These are phyloP conservation scores for Fagus sylvatica DNA, from an alignment of 306 rosid genomes.

Conservation along the genomic window DNA sequence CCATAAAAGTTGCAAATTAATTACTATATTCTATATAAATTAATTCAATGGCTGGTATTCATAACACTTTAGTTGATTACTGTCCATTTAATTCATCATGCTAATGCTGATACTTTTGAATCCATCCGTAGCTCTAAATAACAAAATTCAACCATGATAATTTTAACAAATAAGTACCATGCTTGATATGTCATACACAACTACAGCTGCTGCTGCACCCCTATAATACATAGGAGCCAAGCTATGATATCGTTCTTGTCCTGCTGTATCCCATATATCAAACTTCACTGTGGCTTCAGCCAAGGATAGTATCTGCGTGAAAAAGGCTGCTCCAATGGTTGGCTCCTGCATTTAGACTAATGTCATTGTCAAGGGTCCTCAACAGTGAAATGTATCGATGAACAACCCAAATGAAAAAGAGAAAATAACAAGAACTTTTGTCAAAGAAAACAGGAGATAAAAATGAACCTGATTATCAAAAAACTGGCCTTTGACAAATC, in stretches of 20 bases:
- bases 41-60: not conserved
- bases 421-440: not conserved
- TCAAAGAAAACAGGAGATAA: not conserved
- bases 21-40: too few relatives aligned
- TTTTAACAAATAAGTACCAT: constrained; percentile 38
- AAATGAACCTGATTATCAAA: constrained; percentile 59
- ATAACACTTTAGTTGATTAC: not conserved
- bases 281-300: constrained; percentile 86
- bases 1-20: not conserved
- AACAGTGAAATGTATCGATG: not conserved
- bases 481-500: constrained; percentile 85
- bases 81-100: not conserved
- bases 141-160: not conserved
- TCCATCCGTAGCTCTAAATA: not conserved
- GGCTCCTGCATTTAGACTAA: constrained; percentile 60
- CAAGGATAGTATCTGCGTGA: constrained; percentile 78
- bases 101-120: not conserved
- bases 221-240: constrained; percentile 95
- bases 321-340: constrained; percentile 91
- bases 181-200: constrained; percentile 75
- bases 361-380: constrained; percentile 11
- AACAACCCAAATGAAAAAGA: not conserved
- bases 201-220: constrained; percentile 89
- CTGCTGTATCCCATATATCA: constrained; percentile 97
- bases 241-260: constrained; percentile 90